Conservation (phyloP, 2,329 filamentous ascomycete species). For the Elsinoe ampelina region DNA sequence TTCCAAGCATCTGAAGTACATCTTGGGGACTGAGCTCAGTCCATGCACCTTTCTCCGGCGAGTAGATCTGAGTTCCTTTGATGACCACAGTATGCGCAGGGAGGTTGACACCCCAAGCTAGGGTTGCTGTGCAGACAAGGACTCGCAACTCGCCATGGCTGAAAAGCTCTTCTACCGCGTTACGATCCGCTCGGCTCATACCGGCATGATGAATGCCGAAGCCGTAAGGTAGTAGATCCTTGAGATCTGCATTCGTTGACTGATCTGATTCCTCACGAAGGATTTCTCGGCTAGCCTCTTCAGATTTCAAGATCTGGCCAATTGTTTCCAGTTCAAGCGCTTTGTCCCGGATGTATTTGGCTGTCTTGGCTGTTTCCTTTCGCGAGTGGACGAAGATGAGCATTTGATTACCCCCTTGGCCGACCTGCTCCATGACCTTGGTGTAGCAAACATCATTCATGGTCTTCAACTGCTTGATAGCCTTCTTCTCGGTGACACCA, state of each 20-base stretch:
- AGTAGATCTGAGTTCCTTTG: constrained; percentile 97
- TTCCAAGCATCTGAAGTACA: constrained; percentile 95
- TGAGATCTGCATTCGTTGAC: constrained; percentile 77
- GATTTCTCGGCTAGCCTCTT: constrained; percentile 84
- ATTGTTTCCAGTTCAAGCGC: constrained; percentile 96
- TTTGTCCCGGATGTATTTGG: constrained; percentile 91
- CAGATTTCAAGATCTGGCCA: constrained; percentile 84
- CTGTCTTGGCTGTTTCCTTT: constrained; percentile 97
- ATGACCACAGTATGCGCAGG: constrained; percentile 98
- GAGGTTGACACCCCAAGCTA: constrained; percentile 97
- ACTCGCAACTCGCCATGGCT: constrained; percentile 86
- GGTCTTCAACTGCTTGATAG: constrained; percentile 96
- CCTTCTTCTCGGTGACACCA: constrained; percentile 93
- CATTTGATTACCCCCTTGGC: constrained; percentile 91
- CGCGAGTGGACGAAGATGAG: constrained; percentile 97
- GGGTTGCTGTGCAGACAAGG: constrained; percentile 91
- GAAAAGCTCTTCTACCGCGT: constrained; percentile 90
- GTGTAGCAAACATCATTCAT: constrained; percentile 99
- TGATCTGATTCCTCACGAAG: constrained; percentile 74
- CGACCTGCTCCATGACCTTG: constrained; percentile 94
- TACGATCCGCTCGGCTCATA: constrained; percentile 91
- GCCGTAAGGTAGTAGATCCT: constrained; percentile 89
- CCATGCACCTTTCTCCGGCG: constrained; percentile 97
- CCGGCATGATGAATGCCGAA: constrained; percentile 98
- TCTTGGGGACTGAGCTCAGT: constrained; percentile 96